Percentiles rank a stretch among this genome's conserved stretches.
Evolutionary conservation across 257 asterid species (phyloP).

Genomic region (Solanum chiquidenum): DNA sequence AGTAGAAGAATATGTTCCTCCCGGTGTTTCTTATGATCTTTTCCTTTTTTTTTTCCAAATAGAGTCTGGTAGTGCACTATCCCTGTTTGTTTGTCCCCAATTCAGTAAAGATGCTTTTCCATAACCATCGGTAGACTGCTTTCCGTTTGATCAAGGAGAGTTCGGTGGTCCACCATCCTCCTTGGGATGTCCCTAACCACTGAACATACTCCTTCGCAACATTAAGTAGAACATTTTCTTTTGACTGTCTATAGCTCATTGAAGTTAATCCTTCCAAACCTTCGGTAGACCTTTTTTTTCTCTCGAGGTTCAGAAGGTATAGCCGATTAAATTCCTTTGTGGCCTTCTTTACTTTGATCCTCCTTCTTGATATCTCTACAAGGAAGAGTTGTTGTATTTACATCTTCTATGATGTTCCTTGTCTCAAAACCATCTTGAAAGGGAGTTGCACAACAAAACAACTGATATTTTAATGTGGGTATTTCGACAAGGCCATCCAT

Average conservation of each 20-base stretch:
- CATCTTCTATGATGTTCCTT: not conserved
- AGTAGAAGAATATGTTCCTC: not conserved
- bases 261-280: slow-evolving; percentile 4
- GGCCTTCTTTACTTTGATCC: not conserved
- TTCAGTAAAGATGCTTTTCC: not conserved
- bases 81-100: not conserved
- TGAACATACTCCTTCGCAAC: not conserved
- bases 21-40: not conserved
- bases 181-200: not conserved
- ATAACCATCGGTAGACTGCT: not conserved
- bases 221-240: not conserved
- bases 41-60: not conserved
- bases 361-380: not conserved
- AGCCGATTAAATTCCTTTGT: not conserved
- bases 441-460: slow-evolving; percentile 41
- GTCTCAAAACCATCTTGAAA: not conserved
- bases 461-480: not conserved
- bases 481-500: not conserved
- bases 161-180: not conserved
- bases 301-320: not conserved
- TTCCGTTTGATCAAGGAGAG: not conserved
- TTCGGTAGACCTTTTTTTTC: not conserved
- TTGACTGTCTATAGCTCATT: not conserved
- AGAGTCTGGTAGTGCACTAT: not conserved
- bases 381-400: not conserved